phyloP scores from a whole-genome alignment of 2,329 filamentous ascomycete species.

The Aspergillus udagawae region DNA sequence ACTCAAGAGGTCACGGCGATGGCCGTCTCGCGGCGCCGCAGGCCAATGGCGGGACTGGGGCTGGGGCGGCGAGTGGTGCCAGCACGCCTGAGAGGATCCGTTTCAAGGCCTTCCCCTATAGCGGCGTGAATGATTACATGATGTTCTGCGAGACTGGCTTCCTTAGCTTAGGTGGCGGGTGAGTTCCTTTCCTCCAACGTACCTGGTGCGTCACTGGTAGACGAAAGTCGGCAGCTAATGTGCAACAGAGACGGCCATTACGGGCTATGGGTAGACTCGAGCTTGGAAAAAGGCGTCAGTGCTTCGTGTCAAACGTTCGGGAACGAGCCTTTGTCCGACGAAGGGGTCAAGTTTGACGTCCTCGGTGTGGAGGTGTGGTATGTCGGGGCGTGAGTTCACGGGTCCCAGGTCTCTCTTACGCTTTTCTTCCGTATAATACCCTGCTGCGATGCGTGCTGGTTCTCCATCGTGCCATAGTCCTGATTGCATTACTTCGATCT shows the following conservation, averaged over 20 bases:
- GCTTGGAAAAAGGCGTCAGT: slow-evolving; percentile 78
- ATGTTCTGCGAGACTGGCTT: slow-evolving; percentile 87
- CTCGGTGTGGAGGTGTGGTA: slow-evolving; percentile 92
- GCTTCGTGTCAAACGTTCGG: slow-evolving; percentile 85
- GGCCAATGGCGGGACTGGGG: slow-evolving; percentile 16
- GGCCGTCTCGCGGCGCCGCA: slow-evolving; percentile 15
- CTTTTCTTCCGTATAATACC: slow-evolving; percentile 7
- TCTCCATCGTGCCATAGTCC: slow-evolving; percentile 7
- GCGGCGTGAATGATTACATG: slow-evolving; percentile 92
- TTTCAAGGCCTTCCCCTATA: slow-evolving; percentile 97
- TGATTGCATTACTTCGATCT: background rate
- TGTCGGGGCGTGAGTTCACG: slow-evolving; percentile 54
- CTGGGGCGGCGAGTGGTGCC: slow-evolving; percentile 40
- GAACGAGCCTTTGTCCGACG: slow-evolving; percentile 89
- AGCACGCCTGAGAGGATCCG: slow-evolving; percentile 71
- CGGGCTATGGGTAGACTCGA: slow-evolving; percentile 88
- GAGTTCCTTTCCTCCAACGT: slow-evolving; percentile 22
- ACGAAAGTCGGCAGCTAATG: slow-evolving; percentile 2
- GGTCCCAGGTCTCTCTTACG: background rate
- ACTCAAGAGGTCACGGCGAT: slow-evolving; percentile 14
- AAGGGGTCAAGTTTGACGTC: slow-evolving; percentile 87
- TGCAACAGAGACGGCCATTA: slow-evolving; percentile 68
- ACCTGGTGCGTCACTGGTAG: slow-evolving; percentile 16
- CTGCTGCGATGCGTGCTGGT: slow-evolving; percentile 8
- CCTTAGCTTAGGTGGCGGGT: slow-evolving; percentile 79